phyloP scores from a whole-genome alignment of 2,329 filamentous ascomycete species.

The Diaporthe caulivora region DNA sequence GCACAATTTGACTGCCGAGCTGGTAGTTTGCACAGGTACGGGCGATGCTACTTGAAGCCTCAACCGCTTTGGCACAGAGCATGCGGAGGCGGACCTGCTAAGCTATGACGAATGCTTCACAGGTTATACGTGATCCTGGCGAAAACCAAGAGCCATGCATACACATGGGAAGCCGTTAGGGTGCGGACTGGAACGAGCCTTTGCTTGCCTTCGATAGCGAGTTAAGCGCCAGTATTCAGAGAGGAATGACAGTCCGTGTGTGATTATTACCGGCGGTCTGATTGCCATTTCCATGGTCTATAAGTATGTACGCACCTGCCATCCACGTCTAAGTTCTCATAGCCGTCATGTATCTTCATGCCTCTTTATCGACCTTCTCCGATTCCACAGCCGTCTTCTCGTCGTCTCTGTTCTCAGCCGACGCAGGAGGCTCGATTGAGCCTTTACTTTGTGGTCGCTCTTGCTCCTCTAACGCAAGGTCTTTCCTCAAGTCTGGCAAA shows the following conservation, averaged over 20 bases:
- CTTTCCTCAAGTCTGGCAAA: slow-evolving; percentile 69
- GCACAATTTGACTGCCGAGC: slow-evolving; percentile 67
- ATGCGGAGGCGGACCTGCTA: slow-evolving; percentile 72
- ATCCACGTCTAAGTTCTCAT: slow-evolving; percentile 20
- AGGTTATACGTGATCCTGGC: slow-evolving; percentile 7
- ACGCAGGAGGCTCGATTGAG: slow-evolving; percentile 14
- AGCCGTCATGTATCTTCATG: slow-evolving; percentile 1
- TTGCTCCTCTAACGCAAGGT: slow-evolving; percentile 66
- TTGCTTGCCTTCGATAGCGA: not conserved
- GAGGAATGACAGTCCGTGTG: not conserved
- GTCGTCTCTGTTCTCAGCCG: slow-evolving; percentile 25
- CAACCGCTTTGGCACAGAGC: slow-evolving; percentile 84
- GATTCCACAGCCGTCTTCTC: slow-evolving; percentile 18
- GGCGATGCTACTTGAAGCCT: slow-evolving; percentile 79
- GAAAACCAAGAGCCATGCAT: not conserved
- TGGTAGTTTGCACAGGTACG: slow-evolving; percentile 78
- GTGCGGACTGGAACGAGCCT: not conserved
- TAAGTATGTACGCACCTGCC: slow-evolving; percentile 16
- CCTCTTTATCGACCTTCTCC: slow-evolving; percentile 18
- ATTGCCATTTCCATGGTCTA: slow-evolving; percentile 26
- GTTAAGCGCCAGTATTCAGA: not conserved
- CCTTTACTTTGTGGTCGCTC: slow-evolving; percentile 34
- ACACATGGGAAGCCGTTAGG: not conserved
- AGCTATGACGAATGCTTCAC: not conserved
- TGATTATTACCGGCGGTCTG: not conserved